These are phyloP conservation scores for Chenopodium album DNA, from an alignment of 148 eudicot genomes.

Conservation along the genomic window DNA sequence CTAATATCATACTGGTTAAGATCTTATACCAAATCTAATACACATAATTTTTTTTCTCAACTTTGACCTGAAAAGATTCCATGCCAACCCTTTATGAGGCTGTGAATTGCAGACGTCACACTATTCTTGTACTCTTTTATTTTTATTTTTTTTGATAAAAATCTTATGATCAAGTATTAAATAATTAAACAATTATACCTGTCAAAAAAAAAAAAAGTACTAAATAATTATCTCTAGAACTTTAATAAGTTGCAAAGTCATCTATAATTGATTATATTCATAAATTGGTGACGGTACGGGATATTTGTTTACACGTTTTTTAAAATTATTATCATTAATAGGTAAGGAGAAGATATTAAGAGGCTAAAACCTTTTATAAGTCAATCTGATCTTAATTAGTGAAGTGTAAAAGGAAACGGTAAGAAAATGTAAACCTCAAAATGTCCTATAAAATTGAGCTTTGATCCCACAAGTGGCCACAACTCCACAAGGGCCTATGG, in stretches of 20 bases:
- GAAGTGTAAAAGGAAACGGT: too few species aligned
- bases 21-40: slow-evolving; percentile 32
- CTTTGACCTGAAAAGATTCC: slow-evolving; percentile 50
- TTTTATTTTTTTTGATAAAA: too few species aligned
- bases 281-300: background rate
- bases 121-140: background rate
- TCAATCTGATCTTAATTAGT: too few species aligned
- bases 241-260: background rate
- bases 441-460: too few species aligned
- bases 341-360: too few species aligned
- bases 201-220: background rate
- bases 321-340: background rate
- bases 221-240: background rate
- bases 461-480: too few species aligned
- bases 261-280: background rate
- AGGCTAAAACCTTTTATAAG: too few species aligned
- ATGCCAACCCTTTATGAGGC: slow-evolving; percentile 18
- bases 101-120: slow-evolving; percentile 6
- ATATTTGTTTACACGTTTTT: background rate
- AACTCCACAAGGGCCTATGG: too few species aligned
- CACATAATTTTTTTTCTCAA: slow-evolving; percentile 15
- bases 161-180: background rate
- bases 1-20: slow-evolving; percentile 12
- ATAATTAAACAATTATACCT: too few species aligned
- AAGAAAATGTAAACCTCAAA: too few species aligned